These are phyloP conservation scores for Lomentospora prolificans DNA, from an alignment of 2,329 filamentous ascomycete genomes.

Conservation along the genomic window DNA sequence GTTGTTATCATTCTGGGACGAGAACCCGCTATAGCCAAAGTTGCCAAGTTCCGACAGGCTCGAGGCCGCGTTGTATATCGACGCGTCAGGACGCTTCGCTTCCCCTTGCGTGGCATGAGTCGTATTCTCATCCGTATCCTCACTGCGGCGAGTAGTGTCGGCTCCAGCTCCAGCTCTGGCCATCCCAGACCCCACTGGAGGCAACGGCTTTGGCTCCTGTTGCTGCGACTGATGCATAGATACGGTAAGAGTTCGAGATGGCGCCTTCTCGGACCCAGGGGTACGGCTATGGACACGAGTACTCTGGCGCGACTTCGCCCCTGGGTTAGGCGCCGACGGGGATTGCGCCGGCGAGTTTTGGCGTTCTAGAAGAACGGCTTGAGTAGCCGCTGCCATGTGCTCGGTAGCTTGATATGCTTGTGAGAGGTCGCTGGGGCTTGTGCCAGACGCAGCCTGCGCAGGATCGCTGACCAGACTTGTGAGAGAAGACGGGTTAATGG, in stretches of 20 bases:
- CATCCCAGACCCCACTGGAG: background rate
- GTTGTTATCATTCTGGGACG: slow-evolving; percentile 9
- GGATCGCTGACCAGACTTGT: background rate
- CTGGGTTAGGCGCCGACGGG: slow-evolving; percentile 15
- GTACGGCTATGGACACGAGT: slow-evolving; percentile 23
- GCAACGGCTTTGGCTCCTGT: background rate
- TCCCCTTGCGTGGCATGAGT: background rate
- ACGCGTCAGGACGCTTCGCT: background rate
- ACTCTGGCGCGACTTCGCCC: slow-evolving; percentile 23
- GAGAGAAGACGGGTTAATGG: background rate
- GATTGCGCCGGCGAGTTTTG: slow-evolving; percentile 12
- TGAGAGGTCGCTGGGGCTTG: background rate
- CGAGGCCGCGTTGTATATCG: slow-evolving; percentile 3
- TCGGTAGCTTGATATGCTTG: slow-evolving; percentile 1
- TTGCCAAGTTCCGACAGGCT: slow-evolving; percentile 2
- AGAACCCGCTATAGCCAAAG: background rate
- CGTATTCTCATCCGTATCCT: no score
- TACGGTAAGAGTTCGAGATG: slow-evolving; percentile 11
- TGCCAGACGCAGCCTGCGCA: background rate
- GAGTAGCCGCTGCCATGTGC: background rate
- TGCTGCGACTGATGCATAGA: slow-evolving; percentile 3
- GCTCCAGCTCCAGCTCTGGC: background rate
- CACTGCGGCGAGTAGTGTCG: no score
- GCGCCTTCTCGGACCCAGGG: slow-evolving; percentile 11
- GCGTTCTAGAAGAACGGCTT: background rate